Conservation (phyloP, 2,329 filamentous ascomycete species). For the Capronia coronata region DNA sequence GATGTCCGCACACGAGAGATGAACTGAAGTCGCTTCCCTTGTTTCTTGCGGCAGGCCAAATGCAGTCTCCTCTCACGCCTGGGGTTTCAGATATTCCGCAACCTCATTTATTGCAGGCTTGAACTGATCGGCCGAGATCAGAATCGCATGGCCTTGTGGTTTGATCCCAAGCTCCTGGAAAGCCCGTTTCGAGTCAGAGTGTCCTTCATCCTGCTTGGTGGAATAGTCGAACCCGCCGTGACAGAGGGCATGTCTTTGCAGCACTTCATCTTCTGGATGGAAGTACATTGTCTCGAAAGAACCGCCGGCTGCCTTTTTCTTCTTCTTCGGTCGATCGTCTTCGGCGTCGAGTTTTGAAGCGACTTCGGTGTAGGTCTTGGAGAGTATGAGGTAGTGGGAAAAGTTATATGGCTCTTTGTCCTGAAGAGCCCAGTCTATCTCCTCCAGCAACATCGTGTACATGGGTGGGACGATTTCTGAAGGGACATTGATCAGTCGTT, state of each 20-base stretch:
- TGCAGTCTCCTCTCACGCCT: conserved; percentile 1
- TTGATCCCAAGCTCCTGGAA: conserved; percentile 91
- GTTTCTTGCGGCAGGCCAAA: no score
- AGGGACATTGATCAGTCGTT: conserved; percentile 96
- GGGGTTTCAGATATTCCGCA: conserved; percentile 61
- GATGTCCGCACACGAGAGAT: no score
- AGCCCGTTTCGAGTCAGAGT: conserved; percentile 83
- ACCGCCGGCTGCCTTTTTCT: conserved; percentile 52
- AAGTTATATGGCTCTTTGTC: conserved; percentile 91
- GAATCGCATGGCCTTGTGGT: conserved; percentile 73
- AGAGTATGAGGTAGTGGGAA: conserved; percentile 84
- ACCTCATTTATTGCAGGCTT: conserved; percentile 68
- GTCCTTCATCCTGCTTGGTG: conserved; percentile 67
- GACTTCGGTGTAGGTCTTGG: conserved; percentile 87
- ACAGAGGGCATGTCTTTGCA: conserved; percentile 68
- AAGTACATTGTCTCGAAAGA: conserved; percentile 72
- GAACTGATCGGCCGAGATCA: conserved; percentile 77
- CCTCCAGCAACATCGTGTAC: conserved; percentile 89
- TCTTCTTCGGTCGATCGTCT: conserved; percentile 56
- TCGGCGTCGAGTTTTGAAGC: conserved; percentile 70
- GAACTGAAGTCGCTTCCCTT: no score
- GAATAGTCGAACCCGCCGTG: conserved; percentile 69
- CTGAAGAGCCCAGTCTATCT: conserved; percentile 79
- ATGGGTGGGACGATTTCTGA: conserved; percentile 84
- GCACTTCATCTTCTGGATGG: conserved; percentile 88